phyloP scores from a whole-genome alignment of 2,329 filamentous ascomycete species.

The Ophiostoma populinum region DNA sequence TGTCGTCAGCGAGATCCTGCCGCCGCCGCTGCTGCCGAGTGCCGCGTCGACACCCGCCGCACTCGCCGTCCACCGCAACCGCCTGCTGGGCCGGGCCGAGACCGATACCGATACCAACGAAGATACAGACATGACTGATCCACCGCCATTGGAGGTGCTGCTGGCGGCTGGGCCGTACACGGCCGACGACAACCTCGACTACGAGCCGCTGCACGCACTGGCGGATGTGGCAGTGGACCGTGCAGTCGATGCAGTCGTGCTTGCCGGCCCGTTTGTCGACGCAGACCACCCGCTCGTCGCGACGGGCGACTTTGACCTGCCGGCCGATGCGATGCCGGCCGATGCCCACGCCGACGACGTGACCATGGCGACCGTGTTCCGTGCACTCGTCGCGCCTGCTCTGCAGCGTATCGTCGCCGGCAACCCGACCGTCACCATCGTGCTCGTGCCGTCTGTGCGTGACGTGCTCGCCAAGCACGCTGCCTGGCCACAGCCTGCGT shows the following conservation, averaged over 20 bases:
- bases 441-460: constrained; percentile 68
- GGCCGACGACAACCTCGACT: constrained; percentile 79
- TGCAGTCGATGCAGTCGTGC: constrained; percentile 60
- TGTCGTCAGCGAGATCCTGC: constrained; percentile 57
- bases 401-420: constrained; percentile 52
- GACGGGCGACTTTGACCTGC: constrained; percentile 60
- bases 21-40: constrained; percentile 55
- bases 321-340: constrained; percentile 15
- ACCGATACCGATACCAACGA: neutral
- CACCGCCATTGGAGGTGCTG: constrained; percentile 56
- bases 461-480: constrained; percentile 71
- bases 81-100: constrained; percentile 38
- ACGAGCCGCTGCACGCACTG: constrained; percentile 68
- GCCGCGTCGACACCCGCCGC: constrained; percentile 52
- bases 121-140: constrained; percentile 17
- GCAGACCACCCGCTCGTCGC: constrained; percentile 79
- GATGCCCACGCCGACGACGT: constrained; percentile 56
- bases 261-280: constrained; percentile 81
- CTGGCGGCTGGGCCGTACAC: constrained; percentile 81
- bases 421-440: constrained; percentile 62
- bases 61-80: constrained; percentile 51
- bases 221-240: constrained; percentile 60
- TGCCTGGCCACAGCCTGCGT: constrained; percentile 55
- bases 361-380: constrained; percentile 71
- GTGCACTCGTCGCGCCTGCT: constrained; percentile 56